These are phyloP conservation scores for Plasmodium malariae DNA, from an alignment of 169 alveolate genomes.

Conservation along the genomic window DNA sequence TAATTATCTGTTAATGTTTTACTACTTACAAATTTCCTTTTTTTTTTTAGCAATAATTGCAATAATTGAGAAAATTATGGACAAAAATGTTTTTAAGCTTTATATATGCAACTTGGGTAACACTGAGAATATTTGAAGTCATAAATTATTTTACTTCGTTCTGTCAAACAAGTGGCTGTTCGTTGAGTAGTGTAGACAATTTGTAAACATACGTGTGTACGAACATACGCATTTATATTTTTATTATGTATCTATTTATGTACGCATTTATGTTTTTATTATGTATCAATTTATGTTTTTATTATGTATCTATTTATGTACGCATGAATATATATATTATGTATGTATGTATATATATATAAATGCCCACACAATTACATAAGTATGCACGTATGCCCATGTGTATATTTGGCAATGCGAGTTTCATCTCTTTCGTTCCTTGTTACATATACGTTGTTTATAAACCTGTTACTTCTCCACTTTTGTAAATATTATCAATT, in stretches of 20 bases:
- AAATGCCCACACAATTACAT: no score
- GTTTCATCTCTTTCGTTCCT: not conserved
- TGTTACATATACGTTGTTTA: not conserved
- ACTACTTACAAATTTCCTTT: not conserved
- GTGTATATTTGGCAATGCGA: no score
- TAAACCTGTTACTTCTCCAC: not conserved
- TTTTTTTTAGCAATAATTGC: constrained; percentile 67
- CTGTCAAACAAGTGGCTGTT: not conserved
- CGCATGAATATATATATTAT: no score
- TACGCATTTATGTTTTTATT: not conserved
- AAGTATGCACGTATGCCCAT: no score
- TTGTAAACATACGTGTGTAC: no score
- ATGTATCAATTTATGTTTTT: no score
- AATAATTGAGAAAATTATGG: constrained; percentile 42
- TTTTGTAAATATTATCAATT: not conserved
- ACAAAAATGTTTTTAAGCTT: constrained; percentile 53
- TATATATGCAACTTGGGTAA: constrained; percentile 72
- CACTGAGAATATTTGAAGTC: not conserved
- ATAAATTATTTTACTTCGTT: not conserved
- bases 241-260: not conserved
- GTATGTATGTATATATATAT: no score
- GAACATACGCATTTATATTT: no score
- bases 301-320: no score
- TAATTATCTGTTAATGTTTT: not conserved
- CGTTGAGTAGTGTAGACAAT: not conserved